phyloP scores from a whole-genome alignment of 1,284 basidiomycete species.

The Hypsizygus ulmarius region DNA sequence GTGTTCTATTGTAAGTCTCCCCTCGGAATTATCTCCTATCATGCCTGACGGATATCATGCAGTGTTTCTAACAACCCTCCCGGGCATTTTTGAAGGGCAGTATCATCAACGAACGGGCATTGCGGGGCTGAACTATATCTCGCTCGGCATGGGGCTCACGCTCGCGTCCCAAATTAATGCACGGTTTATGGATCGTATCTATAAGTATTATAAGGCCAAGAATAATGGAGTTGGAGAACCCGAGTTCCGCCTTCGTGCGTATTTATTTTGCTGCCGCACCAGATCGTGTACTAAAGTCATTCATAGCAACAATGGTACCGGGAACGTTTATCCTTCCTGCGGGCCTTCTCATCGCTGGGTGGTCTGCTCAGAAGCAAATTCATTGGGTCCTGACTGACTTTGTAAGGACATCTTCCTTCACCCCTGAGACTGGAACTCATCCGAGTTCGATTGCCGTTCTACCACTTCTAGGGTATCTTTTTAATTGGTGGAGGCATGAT shows the following conservation, averaged over 20 bases:
- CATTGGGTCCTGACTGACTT: slow-evolving; percentile 72
- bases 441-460: not conserved
- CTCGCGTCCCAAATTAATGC: slow-evolving; percentile 60
- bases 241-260: slow-evolving; percentile 51
- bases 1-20: slow-evolving; percentile 48
- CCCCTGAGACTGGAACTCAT: not conserved
- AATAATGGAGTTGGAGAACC: slow-evolving; percentile 57
- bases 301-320: slow-evolving; percentile 19
- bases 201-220: slow-evolving; percentile 46
- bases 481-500: slow-evolving; percentile 53
- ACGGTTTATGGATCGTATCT: slow-evolving; percentile 52
- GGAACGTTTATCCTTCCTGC: slow-evolving; percentile 46
- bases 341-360: slow-evolving; percentile 65
- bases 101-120: slow-evolving; percentile 55
- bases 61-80: slow-evolving; percentile 64
- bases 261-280: slow-evolving; percentile 15
- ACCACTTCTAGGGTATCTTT: slow-evolving; percentile 47
- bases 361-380: slow-evolving; percentile 52
- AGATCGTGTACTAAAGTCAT: not conserved
- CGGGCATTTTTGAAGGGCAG: slow-evolving; percentile 51
- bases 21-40: not conserved
- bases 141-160: slow-evolving; percentile 56
- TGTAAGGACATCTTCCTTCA: slow-evolving; percentile 32
- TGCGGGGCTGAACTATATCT: slow-evolving; percentile 61
- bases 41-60: not conserved